phyloP scores from a whole-genome alignment of 2,329 filamentous ascomycete genomes.

The Cadophora gregata region DNA sequence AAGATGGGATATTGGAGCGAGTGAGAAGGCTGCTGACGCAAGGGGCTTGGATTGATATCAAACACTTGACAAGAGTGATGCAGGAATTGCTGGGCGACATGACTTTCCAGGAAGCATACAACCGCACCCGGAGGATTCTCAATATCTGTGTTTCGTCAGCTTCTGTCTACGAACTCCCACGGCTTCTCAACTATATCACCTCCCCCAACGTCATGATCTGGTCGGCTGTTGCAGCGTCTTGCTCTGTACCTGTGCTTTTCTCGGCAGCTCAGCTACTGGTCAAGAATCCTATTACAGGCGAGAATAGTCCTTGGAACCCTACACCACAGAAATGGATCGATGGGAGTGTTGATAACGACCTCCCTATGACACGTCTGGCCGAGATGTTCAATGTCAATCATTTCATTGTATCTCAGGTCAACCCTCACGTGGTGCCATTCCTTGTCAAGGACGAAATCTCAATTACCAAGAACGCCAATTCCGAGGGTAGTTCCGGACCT shows the following conservation, averaged over 20 bases:
- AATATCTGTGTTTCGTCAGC: constrained; percentile 94
- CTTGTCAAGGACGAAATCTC: constrained; percentile 71
- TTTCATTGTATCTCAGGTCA: constrained; percentile 96
- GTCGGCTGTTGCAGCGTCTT: constrained; percentile 96
- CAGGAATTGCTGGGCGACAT: constrained; percentile 80
- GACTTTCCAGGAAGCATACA: constrained; percentile 95
- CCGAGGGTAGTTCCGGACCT: constrained; percentile 39
- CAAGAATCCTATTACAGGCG: constrained; percentile 82
- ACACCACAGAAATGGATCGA: constrained; percentile 89
- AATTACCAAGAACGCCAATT: constrained; percentile 48
- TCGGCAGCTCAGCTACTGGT: constrained; percentile 78
- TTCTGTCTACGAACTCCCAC: constrained; percentile 84
- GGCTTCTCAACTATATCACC: constrained; percentile 90
- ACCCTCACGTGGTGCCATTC: constrained; percentile 91
- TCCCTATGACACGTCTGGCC: constrained; percentile 86
- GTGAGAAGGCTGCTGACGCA: constrained; percentile 77
- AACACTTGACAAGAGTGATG: constrained; percentile 83
- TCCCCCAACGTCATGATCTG: constrained; percentile 94
- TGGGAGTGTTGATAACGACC: constrained; percentile 91
- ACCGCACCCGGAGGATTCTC: constrained; percentile 87
- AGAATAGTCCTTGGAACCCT: constrained; percentile 83
- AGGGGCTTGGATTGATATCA: constrained; percentile 84
- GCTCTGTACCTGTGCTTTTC: constrained; percentile 89
- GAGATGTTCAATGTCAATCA: constrained; percentile 99
- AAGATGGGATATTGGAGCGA: constrained; percentile 71